Evolutionary conservation across 768 basidiomycete species (phyloP), one percentile per base, ranked within the genome.

Genomic region (Erythrobasidium yunnanense): DNA sequence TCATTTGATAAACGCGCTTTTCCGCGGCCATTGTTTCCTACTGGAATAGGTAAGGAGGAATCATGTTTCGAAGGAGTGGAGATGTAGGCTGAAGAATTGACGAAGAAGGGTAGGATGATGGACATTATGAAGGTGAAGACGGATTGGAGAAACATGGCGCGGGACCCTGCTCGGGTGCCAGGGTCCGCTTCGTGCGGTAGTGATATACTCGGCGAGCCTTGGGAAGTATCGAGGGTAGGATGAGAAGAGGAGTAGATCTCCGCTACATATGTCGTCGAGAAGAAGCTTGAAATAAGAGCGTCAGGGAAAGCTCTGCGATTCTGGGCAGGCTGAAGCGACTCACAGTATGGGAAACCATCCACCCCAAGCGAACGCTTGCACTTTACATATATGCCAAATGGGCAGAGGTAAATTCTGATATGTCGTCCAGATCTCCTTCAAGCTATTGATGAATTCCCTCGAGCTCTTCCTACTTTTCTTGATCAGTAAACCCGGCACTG

Each of bases 261-360:
- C 11, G 88, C 87, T 58, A 95, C 81, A 77, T 90, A 96, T 5
- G 72, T 71, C 1, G 72, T 70, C 7, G 63, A 57, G 55, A 71
- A 73, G 66, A 73, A 73, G 34, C 60, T 25, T 88, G 78, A 13
- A 5, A 49, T 51, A 8, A 25, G 13, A 25, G 13, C 11, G 23
- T 15, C 7, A 25, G 13, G 11, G 49, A 51, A 13, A 8, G 25
- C 11, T 51, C 22, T 51, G 49, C 13, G 13, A 13, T 51, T 11
- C 38, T 45, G 11, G n/a, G n/a, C n/a, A n/a, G n/a, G n/a, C n/a
- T n/a, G n/a, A 25, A 34, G 13, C 20, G 2, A 25, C 60, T 51
- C 30, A 63, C 60, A 93, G 79, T 25, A 90, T 77, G 0, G 92
- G 91, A 73, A 93, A 95, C 93, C 93, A 96, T 6, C 83, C 87